Evolutionary conservation across 1,284 basidiomycete species (phyloP).

Genomic region (Sparassis latifolia): DNA sequence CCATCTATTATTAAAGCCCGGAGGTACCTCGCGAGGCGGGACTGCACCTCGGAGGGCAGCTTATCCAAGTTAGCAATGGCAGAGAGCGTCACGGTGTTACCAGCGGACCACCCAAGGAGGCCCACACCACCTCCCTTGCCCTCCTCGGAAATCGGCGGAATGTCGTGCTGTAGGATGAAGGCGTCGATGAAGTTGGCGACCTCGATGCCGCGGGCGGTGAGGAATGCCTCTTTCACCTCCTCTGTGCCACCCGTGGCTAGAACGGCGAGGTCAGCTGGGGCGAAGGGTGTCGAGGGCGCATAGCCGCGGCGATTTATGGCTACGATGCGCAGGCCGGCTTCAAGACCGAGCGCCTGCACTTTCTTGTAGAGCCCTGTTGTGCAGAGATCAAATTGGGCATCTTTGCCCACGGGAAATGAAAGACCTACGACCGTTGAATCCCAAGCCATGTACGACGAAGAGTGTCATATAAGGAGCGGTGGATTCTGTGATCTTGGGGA

Average conservation of each 20-base stretch:
- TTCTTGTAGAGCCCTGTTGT: too few relatives aligned
- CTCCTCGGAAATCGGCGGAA: constrained; percentile 24
- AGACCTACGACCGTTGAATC: too few relatives aligned
- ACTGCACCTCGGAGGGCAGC: constrained; percentile 15
- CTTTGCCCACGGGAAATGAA: too few relatives aligned
- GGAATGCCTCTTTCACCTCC: constrained; percentile 10
- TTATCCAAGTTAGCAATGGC: constrained; percentile 21
- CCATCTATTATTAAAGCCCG: constrained; percentile 26
- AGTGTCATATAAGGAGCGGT: too few relatives aligned
- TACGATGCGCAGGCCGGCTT: constrained; percentile 9
- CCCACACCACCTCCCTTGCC: constrained; percentile 26
- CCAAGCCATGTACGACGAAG: too few relatives aligned
- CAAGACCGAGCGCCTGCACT: too few relatives aligned
- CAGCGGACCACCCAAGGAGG: constrained; percentile 34
- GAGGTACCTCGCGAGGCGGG: constrained; percentile 17
- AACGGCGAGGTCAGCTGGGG: constrained; percentile 14
- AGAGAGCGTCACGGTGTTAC: constrained; percentile 18
- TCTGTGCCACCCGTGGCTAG: constrained; percentile 18
- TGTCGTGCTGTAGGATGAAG: constrained; percentile 22
- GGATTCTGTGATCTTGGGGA: too few relatives aligned
- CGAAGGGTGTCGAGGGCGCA: constrained; percentile 16
- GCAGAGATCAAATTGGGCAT: too few relatives aligned
- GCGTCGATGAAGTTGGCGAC: constrained; percentile 26
- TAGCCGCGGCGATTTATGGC: constrained; percentile 15
- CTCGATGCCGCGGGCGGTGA: constrained; percentile 26